phyloP scores from a whole-genome alignment of 2,329 filamentous ascomycete genomes.

The Aspergillus hiratsukae region DNA sequence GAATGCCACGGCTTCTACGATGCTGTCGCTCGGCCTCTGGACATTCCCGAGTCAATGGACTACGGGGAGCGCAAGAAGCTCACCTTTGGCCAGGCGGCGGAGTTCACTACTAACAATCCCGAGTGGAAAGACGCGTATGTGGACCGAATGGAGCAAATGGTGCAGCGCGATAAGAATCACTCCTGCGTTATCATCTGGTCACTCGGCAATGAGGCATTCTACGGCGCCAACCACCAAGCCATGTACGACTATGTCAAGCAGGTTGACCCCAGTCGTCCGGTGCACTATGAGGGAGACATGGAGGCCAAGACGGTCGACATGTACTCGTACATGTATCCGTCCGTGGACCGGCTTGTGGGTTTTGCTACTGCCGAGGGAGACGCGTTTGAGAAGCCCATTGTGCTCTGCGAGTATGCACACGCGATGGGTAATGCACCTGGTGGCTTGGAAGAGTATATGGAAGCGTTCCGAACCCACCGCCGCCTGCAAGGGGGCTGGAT shows the following conservation, averaged over 20 bases:
- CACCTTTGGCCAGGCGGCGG: conserved; percentile 30
- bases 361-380: conserved; percentile 24
- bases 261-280: conserved; percentile 54
- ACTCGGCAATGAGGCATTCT: conserved; percentile 69
- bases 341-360: conserved; percentile 49
- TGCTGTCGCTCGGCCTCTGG: conserved; percentile 43
- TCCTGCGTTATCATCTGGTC: conserved; percentile 69
- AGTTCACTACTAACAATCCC: conserved; percentile 29
- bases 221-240: conserved; percentile 61
- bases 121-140: conserved; percentile 57
- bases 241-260: conserved; percentile 62
- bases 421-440: conserved; percentile 75
- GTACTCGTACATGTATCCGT: conserved; percentile 64
- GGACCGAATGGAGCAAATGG: conserved; percentile 60
- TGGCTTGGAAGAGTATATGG: conserved; percentile 63
- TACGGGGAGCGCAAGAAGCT: conserved; percentile 54
- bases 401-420: conserved; percentile 51
- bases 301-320: conserved; percentile 60
- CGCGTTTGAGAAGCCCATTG: conserved; percentile 38
- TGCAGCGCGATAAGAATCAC: conserved; percentile 67
- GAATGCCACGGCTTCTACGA: conserved; percentile 32
- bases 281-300: conserved; percentile 65
- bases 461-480: conserved; percentile 57
- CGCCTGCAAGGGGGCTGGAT: conserved; percentile 64
- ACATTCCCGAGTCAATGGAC: conserved; percentile 54